Evolutionary conservation across 179 eudicot species (phyloP).

Genomic region (Pouteria campechiana): DNA sequence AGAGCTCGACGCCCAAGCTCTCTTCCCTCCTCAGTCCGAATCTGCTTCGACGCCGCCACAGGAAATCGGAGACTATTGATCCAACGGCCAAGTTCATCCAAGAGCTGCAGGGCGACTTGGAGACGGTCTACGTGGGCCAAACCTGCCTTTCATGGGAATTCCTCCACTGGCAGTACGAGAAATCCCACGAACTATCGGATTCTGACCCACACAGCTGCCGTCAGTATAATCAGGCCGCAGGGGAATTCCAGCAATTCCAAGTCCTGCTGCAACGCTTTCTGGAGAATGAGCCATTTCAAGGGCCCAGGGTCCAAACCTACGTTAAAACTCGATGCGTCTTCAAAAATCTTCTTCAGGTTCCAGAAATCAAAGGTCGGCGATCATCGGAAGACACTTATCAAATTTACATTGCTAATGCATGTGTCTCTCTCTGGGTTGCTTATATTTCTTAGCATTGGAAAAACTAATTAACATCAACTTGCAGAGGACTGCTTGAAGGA

Average conservation of each 20-base stretch:
- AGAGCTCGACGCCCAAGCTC: conserved; percentile 25
- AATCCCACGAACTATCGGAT: conserved; percentile 80
- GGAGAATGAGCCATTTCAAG: conserved; percentile 76
- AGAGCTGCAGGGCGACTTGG: conserved; percentile 69
- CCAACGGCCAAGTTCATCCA: conserved; percentile 46
- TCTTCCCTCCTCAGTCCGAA: conserved; percentile 42
- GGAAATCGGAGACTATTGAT: conserved; percentile 21
- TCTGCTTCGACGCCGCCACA: conserved; percentile 32
- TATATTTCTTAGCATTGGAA: neutral
- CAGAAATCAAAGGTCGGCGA: conserved; percentile 64
- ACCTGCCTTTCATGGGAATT: conserved; percentile 98
- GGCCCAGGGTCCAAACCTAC: conserved; percentile 64
- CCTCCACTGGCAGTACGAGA: conserved; percentile 81
- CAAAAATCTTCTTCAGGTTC: conserved; percentile 85
- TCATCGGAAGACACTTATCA: neutral
- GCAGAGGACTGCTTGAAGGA: conserved; percentile 65
- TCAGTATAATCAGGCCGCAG: conserved; percentile 69
- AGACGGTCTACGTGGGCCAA: conserved; percentile 87
- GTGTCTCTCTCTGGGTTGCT: neutral
- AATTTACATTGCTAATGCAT: neutral
- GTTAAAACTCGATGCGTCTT: conserved; percentile 58
- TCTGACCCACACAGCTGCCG: conserved; percentile 48
- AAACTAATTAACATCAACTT: neutral
- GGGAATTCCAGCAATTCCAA: conserved; percentile 87
- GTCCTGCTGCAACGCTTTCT: conserved; percentile 73